A percentile compares a stretch with the other conserved stretches of the same genome.
phyloP scores from a whole-genome alignment of 306 rosid genomes.

The Adenanthera pavonina region DNA sequence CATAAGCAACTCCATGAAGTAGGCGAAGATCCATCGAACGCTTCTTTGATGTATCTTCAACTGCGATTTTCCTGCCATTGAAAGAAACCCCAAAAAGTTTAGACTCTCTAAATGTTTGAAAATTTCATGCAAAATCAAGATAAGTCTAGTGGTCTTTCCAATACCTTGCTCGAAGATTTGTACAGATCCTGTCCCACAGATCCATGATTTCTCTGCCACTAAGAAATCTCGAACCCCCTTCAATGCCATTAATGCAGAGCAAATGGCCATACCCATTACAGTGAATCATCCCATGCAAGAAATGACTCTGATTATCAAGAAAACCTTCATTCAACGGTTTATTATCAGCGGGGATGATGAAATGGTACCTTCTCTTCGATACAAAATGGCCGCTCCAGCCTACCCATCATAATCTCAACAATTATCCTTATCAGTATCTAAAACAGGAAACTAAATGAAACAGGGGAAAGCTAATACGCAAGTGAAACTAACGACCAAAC shows the following conservation, averaged over 20 bases:
- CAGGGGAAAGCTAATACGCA: neutral
- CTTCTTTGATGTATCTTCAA: constrained; percentile 77
- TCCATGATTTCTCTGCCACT: constrained; percentile 85
- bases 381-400: constrained; percentile 95
- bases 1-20: constrained; percentile 87
- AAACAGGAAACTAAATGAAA: neutral
- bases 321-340: constrained; percentile 65
- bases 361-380: constrained; percentile 77
- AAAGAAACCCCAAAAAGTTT: constrained; percentile 9
- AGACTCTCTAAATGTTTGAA: neutral
- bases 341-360: constrained; percentile 71
- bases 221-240: constrained; percentile 79
- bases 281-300: constrained; percentile 81
- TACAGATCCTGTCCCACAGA: constrained; percentile 87
- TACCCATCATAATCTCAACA: constrained; percentile 38
- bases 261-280: constrained; percentile 87
- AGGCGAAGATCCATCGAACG: constrained; percentile 83
- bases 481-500: neutral
- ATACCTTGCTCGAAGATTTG: constrained; percentile 67
- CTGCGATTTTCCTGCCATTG: constrained; percentile 65
- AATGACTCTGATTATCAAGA: constrained; percentile 61
- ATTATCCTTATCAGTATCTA: constrained; percentile 23
- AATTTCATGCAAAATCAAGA: constrained; percentile 1
- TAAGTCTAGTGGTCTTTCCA: neutral
- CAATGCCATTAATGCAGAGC: constrained; percentile 76